A percentile compares a stretch with the other conserved stretches of the same genome.
These are phyloP conservation scores for Xylaria intraflava DNA, from an alignment of 495 filamentous ascomycete genomes.

Conservation along the genomic window DNA sequence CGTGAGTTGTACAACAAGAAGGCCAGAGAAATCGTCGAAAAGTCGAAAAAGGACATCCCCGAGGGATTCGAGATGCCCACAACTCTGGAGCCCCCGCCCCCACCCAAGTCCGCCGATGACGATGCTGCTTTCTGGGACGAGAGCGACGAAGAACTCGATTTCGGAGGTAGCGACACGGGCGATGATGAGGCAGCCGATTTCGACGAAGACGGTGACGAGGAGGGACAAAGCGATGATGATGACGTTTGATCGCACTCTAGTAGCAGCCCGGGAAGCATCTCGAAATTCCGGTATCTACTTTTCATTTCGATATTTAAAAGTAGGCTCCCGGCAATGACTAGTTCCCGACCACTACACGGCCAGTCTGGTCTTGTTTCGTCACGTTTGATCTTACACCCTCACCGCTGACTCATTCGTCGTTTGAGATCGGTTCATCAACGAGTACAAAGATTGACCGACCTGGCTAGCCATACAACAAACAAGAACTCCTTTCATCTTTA, in stretches of 20 bases:
- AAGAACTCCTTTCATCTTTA: neutral
- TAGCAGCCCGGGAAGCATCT: neutral
- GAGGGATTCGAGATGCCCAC: constrained; percentile 77
- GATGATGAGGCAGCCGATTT: constrained; percentile 52
- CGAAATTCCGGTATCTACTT: neutral
- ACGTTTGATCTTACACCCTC: neutral
- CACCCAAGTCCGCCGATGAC: constrained; percentile 55
- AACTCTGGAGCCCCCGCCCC: constrained; percentile 52
- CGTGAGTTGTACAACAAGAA: constrained; percentile 58
- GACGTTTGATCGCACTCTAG: constrained; percentile 24
- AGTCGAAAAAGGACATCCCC: constrained; percentile 73
- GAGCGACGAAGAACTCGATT: constrained; percentile 72
- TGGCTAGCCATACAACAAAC: neutral
- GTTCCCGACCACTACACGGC: neutral
- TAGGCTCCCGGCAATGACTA: neutral
- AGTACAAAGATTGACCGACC: neutral
- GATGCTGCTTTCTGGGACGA: constrained; percentile 81
- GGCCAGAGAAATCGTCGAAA: constrained; percentile 64
- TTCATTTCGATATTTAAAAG: neutral
- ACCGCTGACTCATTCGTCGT: neutral
- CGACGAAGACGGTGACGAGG: constrained; percentile 48
- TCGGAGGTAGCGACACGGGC: constrained; percentile 64
- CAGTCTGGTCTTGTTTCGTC: neutral
- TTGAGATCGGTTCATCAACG: neutral
- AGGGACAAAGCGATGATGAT: constrained; percentile 36